A percentile compares a stretch with the other conserved stretches of the same genome.
Evolutionary conservation across 768 basidiomycete species (phyloP).

Genomic region (Lentinula aciculospora): DNA sequence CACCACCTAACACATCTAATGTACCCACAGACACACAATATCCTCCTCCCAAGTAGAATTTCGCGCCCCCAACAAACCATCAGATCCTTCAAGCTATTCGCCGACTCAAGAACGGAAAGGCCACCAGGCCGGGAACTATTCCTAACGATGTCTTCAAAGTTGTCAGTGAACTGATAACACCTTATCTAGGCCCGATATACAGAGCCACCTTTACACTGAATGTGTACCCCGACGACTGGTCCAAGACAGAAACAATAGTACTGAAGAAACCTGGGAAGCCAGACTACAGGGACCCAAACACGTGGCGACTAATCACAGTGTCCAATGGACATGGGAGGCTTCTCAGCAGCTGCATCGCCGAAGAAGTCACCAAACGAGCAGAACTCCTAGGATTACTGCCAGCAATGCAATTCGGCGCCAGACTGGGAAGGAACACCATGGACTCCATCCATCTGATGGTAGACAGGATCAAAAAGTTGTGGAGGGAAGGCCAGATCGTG

Average conservation of each 20-base stretch:
- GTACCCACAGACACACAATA: not conserved
- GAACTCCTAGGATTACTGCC: no score
- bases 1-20: not conserved
- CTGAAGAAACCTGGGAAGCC: not conserved
- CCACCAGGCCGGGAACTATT: not conserved
- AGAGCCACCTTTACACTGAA: conserved; percentile 18
- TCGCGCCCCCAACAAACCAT: not conserved
- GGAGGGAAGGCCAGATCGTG: no score
- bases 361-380: no score
- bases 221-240: conserved; percentile 10
- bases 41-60: not conserved
- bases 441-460: no score
- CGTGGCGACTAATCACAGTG: not conserved
- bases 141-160: conserved; percentile 15
- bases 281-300: not conserved
- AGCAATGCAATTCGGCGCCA: no score
- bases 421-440: no score
- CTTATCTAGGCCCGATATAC: conserved; percentile 21
- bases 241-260: not conserved
- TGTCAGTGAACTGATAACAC: conserved; percentile 16
- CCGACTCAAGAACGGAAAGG: not conserved
- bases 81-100: not conserved
- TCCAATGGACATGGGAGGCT: no score
- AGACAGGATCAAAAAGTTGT: no score
- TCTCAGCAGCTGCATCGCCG: no score